Base-by-base conservation (phyloP, 2,329 filamentous ascomycete genomes). In the Fusarium haematococcum region DNA sequence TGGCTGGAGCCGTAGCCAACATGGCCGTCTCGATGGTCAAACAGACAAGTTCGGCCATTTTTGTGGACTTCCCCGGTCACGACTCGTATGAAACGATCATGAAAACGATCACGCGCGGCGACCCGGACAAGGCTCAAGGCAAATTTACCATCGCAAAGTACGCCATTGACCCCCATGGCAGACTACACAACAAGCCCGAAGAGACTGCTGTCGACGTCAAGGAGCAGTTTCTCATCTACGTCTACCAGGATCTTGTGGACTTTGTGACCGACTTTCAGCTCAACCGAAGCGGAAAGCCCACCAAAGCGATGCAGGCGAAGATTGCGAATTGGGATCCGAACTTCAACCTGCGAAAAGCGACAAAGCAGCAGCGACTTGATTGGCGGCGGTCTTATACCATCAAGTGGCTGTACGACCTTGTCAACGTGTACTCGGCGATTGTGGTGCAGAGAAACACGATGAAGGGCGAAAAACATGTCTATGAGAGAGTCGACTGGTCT, bases 381-480 rank as follows among this genome's bases (percentile, higher is more conserved):
- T 89, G 87, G 87, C 85, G 87, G 8, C 84, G 85, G 2, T 73
- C 78, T 0, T 88, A 87, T 63, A 87, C 84, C 2, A 86, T 89
- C 68, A 87, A 85, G 67, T 88, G 86, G 86, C 81, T 89, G 0
- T 88, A 88, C 68, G 86, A 88, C 63, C 73, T 89, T 7, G 84
- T 88, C 71, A 88, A 87, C 60, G 30, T 86, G 6, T 87, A 83
- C 64, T 85, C 84, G 0, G 72, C 78, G 5, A 75, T 83, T 65
- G 83, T 86, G 20, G 78, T 85, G 2, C 81, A 86, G 63, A 79
- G 78, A 7, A 84, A 82, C 41, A 81, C 70, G 10, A 66, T 79
- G 52, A 80, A 79, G 56, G 83, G 81, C 4, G 77, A 86, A 68
- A 68, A 79, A 0, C 80, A 81, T 71, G 58, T 56, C 6, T 70